phyloP scores from a whole-genome alignment of 345 rosid species.

The Eutrema yunnanense region DNA sequence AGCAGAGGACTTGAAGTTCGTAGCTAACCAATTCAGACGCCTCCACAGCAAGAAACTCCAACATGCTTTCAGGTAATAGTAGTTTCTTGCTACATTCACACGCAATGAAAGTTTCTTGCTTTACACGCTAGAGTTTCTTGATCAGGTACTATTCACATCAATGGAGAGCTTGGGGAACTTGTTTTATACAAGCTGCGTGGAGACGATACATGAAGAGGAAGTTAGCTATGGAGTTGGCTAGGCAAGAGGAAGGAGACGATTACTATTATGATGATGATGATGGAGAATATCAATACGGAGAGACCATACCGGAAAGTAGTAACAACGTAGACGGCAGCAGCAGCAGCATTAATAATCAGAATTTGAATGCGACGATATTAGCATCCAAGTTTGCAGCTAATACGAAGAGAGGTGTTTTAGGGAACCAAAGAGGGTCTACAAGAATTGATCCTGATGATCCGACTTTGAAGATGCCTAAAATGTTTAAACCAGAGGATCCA shows the following conservation, averaged over 20 bases:
- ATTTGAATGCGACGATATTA: slow-evolving; percentile 51
- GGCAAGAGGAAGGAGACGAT: slow-evolving; percentile 40
- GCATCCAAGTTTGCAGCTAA: slow-evolving; percentile 66
- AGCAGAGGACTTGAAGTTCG: slow-evolving; percentile 69
- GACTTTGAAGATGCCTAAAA: slow-evolving; percentile 70
- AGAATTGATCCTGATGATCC: slow-evolving; percentile 43
- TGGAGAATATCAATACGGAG: slow-evolving; percentile 7
- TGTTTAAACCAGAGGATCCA: slow-evolving; percentile 77
- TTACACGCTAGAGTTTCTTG: neutral
- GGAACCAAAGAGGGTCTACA: slow-evolving; percentile 31
- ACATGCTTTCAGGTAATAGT: slow-evolving; percentile 61
- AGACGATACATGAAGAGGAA: slow-evolving; percentile 53
- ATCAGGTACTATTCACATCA: slow-evolving; percentile 84
- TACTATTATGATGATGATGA: slow-evolving; percentile 20
- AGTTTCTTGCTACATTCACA: neutral
- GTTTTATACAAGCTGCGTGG: slow-evolving; percentile 77
- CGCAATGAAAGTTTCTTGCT: neutral
- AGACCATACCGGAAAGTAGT: slow-evolving; percentile 9
- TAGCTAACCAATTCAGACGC: slow-evolving; percentile 75
- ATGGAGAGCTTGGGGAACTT: slow-evolving; percentile 84
- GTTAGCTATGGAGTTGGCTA: slow-evolving; percentile 58
- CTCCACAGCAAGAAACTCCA: slow-evolving; percentile 83
- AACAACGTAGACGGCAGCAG: neutral
- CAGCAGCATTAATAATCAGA: slow-evolving; percentile 26
- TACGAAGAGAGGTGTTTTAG: slow-evolving; percentile 42